Evolutionary conservation across 2,329 filamentous ascomycete genomes (phyloP), one percentile per base, ranked within the genome.

Genomic region (Paraphaeosphaeria minitans): DNA sequence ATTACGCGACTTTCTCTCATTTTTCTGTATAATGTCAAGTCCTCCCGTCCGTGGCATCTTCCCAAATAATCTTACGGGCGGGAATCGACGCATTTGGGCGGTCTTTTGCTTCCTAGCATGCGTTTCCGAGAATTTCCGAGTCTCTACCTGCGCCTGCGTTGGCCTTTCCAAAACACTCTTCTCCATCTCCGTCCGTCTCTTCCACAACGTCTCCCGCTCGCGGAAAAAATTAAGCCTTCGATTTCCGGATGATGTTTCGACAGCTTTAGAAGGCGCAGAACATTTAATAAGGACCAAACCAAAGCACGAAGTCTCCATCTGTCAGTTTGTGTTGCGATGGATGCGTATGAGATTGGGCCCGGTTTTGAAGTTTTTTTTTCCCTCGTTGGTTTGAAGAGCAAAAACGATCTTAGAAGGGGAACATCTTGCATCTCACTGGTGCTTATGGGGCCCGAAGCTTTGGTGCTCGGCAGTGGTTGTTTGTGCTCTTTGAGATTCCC

Each of bases 91-190:
- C 51, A 51, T 58, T 56, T 51, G 60, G 60, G 57, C 21, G 60
- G 60, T 50, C 27, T 31, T 58, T 43, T 63, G 60, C 58, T 60
- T 55, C 58, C 59, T 52, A 56, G 51, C 58, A 54, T 49, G 55
- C 57, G 53, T 62, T 60, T 39, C 46, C 33, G 51, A 41, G 52
- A 46, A 62, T 58, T 22, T 53, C 41, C 19, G 58, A 16, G 42
- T 49, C 52, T 39, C 14, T 39, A 24, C 33, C 21, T 22, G 10
- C 12, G 19, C 19, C 41, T 57, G 45, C 49, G 43, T 47, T 46
- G 3, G 33, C 41, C 21, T 19, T 43, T 50, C 46, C 31, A n/a
- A n/a, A 43, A 10, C 21, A 6, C 19, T 43, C 41, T 43, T 13
- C 41, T 43, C 41, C 2, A 43, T 29, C 29, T 39, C 42, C 29